Evolutionary conservation across 108 stramenopile genomes (phyloP).

Genomic region (Discostella stelligeroides): DNA sequence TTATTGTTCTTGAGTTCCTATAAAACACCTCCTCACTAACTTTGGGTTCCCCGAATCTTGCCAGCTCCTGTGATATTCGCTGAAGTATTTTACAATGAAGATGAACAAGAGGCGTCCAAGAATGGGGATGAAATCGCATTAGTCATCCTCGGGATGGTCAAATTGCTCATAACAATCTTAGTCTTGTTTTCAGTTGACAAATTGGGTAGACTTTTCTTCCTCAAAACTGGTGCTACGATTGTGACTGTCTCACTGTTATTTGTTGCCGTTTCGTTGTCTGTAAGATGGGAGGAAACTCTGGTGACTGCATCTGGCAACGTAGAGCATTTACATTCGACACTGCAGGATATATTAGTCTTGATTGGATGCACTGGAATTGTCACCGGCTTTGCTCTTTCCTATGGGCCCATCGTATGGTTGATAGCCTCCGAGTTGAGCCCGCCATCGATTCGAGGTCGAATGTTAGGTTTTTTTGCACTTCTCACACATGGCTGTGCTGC

Average conservation of each 20-base stretch:
- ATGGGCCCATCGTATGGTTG: slow-evolving; percentile 64
- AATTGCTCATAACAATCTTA: slow-evolving; percentile 51
- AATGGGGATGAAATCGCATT: slow-evolving; percentile 31
- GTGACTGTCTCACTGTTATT: slow-evolving; percentile 44
- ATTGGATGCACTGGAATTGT: slow-evolving; percentile 52
- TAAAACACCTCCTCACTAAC: background rate
- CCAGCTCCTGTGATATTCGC: slow-evolving; percentile 57
- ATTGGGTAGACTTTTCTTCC: slow-evolving; percentile 52
- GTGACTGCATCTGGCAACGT: slow-evolving; percentile 21
- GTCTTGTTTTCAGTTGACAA: slow-evolving; percentile 57
- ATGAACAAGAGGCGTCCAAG: slow-evolving; percentile 36
- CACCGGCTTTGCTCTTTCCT: slow-evolving; percentile 57
- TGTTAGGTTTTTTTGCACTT: slow-evolving; percentile 51
- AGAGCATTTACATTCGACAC: slow-evolving; percentile 33
- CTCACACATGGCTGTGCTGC: slow-evolving; percentile 48
- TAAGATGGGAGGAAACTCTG: slow-evolving; percentile 6
- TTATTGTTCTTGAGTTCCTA: background rate
- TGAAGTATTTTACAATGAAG: slow-evolving; percentile 46
- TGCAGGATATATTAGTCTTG: slow-evolving; percentile 38
- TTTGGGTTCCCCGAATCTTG: background rate
- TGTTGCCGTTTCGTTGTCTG: slow-evolving; percentile 43
- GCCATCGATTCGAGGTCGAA: slow-evolving; percentile 53
- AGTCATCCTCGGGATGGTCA: slow-evolving; percentile 58
- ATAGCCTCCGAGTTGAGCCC: slow-evolving; percentile 61
- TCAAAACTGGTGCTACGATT: slow-evolving; percentile 52